Conservation (phyloP, 345 rosid species). For the Laguncularia racemosa region DNA sequence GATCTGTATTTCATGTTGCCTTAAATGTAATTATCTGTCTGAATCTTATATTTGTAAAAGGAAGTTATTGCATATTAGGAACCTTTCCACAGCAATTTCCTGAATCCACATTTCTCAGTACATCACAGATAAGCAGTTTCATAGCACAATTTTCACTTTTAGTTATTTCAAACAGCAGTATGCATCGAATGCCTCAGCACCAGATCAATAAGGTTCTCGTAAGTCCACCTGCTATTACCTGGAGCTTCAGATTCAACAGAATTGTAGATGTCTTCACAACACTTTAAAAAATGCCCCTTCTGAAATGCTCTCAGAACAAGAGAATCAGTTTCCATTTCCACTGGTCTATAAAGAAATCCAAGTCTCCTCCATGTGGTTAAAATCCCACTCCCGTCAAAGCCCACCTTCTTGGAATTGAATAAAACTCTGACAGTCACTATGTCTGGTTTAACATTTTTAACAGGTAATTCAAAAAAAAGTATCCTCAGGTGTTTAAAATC, state of each 20-base stretch:
- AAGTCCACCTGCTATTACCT: slow-evolving; percentile 34
- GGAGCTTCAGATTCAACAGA: slow-evolving; percentile 25
- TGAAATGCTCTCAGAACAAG: slow-evolving; percentile 51
- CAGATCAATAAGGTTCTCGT: slow-evolving; percentile 36
- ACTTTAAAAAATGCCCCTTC: slow-evolving; percentile 44
- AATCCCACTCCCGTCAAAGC: slow-evolving; percentile 30
- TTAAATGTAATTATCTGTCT: too few species aligned
- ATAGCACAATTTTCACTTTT: too few species aligned
- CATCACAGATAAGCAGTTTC: too few species aligned
- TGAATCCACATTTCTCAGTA: too few species aligned
- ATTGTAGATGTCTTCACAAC: slow-evolving; percentile 33
- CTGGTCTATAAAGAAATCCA: slow-evolving; percentile 43
- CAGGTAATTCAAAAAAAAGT: slow-evolving; percentile 24
- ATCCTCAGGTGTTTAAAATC: slow-evolving; percentile 35
- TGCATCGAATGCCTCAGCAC: slow-evolving; percentile 14
- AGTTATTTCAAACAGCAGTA: background rate
- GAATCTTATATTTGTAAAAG: background rate
- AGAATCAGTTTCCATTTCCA: slow-evolving; percentile 45
- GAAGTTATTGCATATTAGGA: background rate
- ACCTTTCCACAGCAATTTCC: too few species aligned
- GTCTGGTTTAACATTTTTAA: slow-evolving; percentile 41
- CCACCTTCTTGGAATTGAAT: slow-evolving; percentile 31
- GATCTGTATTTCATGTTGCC: too few species aligned
- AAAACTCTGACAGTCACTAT: slow-evolving; percentile 56
- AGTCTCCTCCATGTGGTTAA: slow-evolving; percentile 43